Percentiles rank a stretch among this genome's conserved stretches.
These are phyloP conservation scores for Mycena belliarum DNA, from an alignment of 768 basidiomycete species.

Conservation along the genomic window DNA sequence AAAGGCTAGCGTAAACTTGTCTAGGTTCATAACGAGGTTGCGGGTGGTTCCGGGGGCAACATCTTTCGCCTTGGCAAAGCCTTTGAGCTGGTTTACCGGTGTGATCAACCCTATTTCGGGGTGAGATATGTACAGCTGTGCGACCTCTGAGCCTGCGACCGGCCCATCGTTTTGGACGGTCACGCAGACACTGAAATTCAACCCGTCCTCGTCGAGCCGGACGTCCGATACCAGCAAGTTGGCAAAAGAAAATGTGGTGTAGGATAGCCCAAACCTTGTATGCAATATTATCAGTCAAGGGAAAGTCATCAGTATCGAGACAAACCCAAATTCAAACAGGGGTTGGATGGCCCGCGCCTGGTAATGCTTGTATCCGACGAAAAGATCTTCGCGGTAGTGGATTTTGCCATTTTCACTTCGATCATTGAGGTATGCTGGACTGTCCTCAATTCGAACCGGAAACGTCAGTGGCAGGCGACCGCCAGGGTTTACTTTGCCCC, in stretches of 20 bases:
- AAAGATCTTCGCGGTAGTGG: conserved; percentile 54
- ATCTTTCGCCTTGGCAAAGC: conserved; percentile 59
- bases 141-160: conserved; percentile 58
- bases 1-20: conserved; percentile 70
- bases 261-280: conserved; percentile 70
- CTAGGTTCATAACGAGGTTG: conserved; percentile 47
- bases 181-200: conserved; percentile 43
- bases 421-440: conserved; percentile 60
- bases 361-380: conserved; percentile 73
- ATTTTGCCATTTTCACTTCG: conserved; percentile 59
- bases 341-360: conserved; percentile 53
- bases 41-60: conserved; percentile 47
- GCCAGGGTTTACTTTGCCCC: conserved; percentile 59
- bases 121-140: conserved; percentile 64
- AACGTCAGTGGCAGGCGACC: conserved; percentile 63
- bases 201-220: conserved; percentile 25
- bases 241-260: conserved; percentile 65
- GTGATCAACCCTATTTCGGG: conserved; percentile 52
- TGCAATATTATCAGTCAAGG: conserved; percentile 2
- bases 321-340: conserved; percentile 70
- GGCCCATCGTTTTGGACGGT: conserved; percentile 58
- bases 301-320: conserved; percentile 5
- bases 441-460: conserved; percentile 60
- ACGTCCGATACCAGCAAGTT: conserved; percentile 41
- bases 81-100: conserved; percentile 64